Base-by-base conservation (phyloP, 179 eudicot genomes). In the Carnegiea gigantea region DNA sequence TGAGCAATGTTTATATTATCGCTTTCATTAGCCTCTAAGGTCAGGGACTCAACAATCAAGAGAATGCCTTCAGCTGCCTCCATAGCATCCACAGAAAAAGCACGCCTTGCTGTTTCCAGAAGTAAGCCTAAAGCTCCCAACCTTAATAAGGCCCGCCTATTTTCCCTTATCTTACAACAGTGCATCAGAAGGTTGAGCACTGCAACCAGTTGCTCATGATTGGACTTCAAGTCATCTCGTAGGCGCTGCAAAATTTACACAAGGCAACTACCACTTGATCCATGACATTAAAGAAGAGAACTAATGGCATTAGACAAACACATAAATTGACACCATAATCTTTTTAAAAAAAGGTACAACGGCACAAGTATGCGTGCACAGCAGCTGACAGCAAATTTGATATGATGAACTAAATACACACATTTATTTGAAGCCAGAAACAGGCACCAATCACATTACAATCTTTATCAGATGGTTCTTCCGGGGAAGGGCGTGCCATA, bases 1-100 rank as follows among this genome's bases (percentile, higher is more conserved):
- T 94, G 93, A 64, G 92, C 79, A 71, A 95, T 86, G 85, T 88
- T 87, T 70, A 95, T 91, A 77, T 88, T 92, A 81, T 97, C 98
- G 73, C 97, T 92, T 84, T 95, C 98, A 82, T 97, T 97, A 79
- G 99, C 98, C 89, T 97, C 99, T 87, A 97, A 74, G 43, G 99
- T 95, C 77, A 97, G 90, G 80, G 98, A 91, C 88, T 97, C 98
- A 36, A 97, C 99, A 80, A 97, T 97, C 89, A 95, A 82, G 77
- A 97, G 95, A 84, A 97, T 95, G 43, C 99, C 99, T 88, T 97
- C 99, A 86, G 99, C 99, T 73, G 98, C 97, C 82, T 97, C 99
- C 94, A 97, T 97, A 77, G 98, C 99, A 90, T 97, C 99, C 81
- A 95, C 93, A 48, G 95, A 92, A 86, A 97, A 97, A 82, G 98